Conservation (phyloP, 257 asterid species). For the Ajuga chamaepitys region DNA sequence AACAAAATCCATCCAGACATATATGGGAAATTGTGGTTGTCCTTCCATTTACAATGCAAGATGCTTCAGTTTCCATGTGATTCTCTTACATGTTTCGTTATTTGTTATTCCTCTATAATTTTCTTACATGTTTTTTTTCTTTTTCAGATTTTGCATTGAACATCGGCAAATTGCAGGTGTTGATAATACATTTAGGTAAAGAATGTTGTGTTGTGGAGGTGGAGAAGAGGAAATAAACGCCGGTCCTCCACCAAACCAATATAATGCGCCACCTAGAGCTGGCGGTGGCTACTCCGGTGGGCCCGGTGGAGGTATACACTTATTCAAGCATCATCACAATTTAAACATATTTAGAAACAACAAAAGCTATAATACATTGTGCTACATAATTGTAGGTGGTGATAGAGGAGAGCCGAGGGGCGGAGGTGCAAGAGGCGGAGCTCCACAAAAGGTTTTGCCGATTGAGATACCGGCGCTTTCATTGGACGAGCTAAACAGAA, state of each 20-base stretch:
- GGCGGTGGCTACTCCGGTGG: slow-evolving; percentile 38
- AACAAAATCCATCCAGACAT: too few relatives aligned
- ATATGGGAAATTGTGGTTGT: too few relatives aligned
- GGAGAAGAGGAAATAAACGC: slow-evolving; percentile 56
- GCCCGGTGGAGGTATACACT: not conserved
- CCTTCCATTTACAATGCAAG: not conserved
- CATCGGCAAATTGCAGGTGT: not conserved
- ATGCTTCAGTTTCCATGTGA: not conserved
- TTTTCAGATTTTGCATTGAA: slow-evolving; percentile 1
- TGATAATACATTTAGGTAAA: not conserved
- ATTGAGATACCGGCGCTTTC: slow-evolving; percentile 68
- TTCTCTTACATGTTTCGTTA: too few relatives aligned
- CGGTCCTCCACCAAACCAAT: slow-evolving; percentile 63
- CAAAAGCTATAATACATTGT: not conserved
- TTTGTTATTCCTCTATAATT: not conserved
- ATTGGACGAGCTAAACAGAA: slow-evolving; percentile 43
- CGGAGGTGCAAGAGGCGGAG: slow-evolving; percentile 56
- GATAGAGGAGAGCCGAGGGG: slow-evolving; percentile 83
- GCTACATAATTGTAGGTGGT: slow-evolving; percentile 29
- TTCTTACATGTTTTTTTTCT: not conserved
- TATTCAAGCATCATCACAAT: not conserved
- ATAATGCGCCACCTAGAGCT: slow-evolving; percentile 57
- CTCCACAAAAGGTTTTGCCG: slow-evolving; percentile 55
- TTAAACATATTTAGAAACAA: not conserved
- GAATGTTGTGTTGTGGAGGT: slow-evolving; percentile 84